These are phyloP conservation scores for Fagopyrum tataricum DNA, from an alignment of 148 eudicot genomes.

Conservation along the genomic window DNA sequence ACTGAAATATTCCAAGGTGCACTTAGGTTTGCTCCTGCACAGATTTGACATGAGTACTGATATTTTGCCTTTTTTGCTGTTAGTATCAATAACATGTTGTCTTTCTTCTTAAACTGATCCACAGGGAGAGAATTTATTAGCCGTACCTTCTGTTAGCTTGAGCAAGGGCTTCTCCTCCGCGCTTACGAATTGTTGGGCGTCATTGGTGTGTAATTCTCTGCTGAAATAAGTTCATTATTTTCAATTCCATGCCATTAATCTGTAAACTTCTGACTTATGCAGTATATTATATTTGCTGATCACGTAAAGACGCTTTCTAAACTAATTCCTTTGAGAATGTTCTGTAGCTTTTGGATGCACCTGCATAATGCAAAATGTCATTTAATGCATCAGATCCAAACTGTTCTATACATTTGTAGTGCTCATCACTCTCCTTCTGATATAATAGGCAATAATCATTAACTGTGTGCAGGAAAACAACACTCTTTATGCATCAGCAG, in stretches of 20 bases:
- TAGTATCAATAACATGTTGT: not conserved
- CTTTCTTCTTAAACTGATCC: constrained; percentile 5
- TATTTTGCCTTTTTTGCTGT: not conserved
- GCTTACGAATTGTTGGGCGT: constrained; percentile 60
- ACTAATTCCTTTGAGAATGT: not conserved
- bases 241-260: not conserved
- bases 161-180: constrained; percentile 46
- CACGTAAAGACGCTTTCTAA: not conserved
- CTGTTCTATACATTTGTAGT: not conserved
- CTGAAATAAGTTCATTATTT: not conserved
- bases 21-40: not conserved
- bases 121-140: constrained; percentile 58
- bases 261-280: not conserved
- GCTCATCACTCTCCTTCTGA: not conserved
- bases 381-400: too few species aligned
- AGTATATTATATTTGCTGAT: not conserved
- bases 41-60: not conserved
- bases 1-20: not conserved
- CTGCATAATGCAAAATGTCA: not conserved
- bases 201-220: constrained; percentile 32
- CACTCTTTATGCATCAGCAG: constrained; percentile 61
- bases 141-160: constrained; percentile 60
- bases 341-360: not conserved
- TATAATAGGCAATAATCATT: not conserved
- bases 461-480: constrained; percentile 41